These are phyloP conservation scores for Solanum neorickii DNA, from an alignment of 257 asterid genomes.

Conservation along the genomic window DNA sequence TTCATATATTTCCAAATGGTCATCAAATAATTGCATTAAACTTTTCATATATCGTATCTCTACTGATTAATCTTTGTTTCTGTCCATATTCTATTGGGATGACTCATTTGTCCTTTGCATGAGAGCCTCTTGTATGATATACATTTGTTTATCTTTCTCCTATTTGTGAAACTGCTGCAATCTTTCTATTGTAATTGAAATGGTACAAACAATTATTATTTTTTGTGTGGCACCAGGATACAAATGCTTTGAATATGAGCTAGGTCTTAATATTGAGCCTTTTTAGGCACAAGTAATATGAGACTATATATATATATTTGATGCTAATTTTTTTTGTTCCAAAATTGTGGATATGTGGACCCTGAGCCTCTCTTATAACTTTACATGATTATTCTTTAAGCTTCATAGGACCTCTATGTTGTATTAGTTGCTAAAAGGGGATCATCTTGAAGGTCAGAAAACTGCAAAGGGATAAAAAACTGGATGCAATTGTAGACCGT, in stretches of 20 bases:
- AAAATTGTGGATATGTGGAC: background rate
- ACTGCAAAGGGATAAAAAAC: slow-evolving; percentile 58
- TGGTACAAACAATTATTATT: background rate
- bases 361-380: background rate
- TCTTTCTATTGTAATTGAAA: background rate
- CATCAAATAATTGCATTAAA: background rate
- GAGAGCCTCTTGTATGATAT: background rate
- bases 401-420: background rate
- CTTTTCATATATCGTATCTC: background rate
- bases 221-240: background rate
- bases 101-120: background rate
- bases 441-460: slow-evolving; percentile 51
- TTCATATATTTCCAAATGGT: background rate
- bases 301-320: background rate
- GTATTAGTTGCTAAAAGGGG: background rate
- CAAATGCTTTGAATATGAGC: background rate
- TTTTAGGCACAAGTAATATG: background rate
- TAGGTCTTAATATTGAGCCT: background rate
- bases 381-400: background rate
- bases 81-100: background rate
- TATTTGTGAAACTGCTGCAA: background rate
- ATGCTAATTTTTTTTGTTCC: background rate
- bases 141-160: background rate
- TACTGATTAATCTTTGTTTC: background rate
- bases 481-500: slow-evolving; percentile 65